Percentiles rank a stretch among this genome's conserved stretches.
Evolutionary conservation across 495 filamentous ascomycete genomes (phyloP).

Genomic region (Penicillium dipodomyicola): DNA sequence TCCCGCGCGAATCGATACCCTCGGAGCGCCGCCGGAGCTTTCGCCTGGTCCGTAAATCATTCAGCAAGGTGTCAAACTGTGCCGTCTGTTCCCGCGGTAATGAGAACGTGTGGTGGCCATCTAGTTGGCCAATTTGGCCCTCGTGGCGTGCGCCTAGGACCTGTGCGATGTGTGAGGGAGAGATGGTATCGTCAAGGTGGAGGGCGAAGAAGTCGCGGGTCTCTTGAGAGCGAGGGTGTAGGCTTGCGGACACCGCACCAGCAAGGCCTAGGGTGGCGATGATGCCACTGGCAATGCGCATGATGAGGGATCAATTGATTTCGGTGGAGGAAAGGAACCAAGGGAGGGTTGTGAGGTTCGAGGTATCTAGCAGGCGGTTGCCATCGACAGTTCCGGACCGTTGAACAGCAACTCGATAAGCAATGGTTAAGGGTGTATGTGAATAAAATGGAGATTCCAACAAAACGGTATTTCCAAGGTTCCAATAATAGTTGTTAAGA

Average conservation of each 20-base stretch:
- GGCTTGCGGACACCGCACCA: conserved; percentile 38
- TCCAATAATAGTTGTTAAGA: conserved; percentile 2
- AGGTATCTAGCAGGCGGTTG: conserved; percentile 14
- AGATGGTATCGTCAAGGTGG: conserved; percentile 63
- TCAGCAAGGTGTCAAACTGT: conserved; percentile 59
- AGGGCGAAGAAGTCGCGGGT: conserved; percentile 88
- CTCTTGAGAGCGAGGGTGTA: conserved; percentile 59
- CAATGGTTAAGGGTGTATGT: neutral
- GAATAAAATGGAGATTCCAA: neutral
- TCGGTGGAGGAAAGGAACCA: conserved; percentile 12
- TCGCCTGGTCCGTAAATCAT: conserved; percentile 56
- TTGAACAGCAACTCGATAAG: conserved; percentile 1
- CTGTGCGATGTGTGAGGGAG: conserved; percentile 69
- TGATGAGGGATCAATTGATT: conserved; percentile 19
- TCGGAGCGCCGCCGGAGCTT: conserved; percentile 54
- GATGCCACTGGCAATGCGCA: conserved; percentile 41
- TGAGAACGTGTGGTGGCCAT: conserved; percentile 83
- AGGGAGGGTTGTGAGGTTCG: conserved; percentile 6
- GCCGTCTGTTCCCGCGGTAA: conserved; percentile 51
- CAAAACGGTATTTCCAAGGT: neutral
- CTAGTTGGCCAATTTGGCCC: conserved; percentile 75
- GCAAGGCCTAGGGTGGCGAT: conserved; percentile 40
- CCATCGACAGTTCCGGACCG: conserved; percentile 28
- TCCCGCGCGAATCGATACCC: conserved; percentile 33
- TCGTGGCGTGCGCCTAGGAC: conserved; percentile 77